Evolutionary conservation across 257 asterid genomes (phyloP).

Genomic region (Paulownia fortunei): DNA sequence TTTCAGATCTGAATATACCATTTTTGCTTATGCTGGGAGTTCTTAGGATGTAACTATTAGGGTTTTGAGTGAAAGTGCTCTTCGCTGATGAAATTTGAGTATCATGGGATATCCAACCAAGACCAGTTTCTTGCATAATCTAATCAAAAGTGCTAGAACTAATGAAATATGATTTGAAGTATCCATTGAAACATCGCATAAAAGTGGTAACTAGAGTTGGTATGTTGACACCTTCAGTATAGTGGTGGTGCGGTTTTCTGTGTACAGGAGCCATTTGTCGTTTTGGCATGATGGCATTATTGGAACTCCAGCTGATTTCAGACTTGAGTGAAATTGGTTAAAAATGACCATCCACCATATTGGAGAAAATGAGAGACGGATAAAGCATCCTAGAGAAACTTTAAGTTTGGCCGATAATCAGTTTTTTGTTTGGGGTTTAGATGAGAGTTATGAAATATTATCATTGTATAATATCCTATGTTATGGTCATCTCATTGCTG

Average conservation of each 20-base stretch:
- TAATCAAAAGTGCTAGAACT: neutral
- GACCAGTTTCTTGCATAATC: neutral
- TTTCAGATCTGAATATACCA: neutral
- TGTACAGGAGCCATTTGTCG: neutral
- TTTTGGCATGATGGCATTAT: neutral
- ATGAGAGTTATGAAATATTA: neutral
- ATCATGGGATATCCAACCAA: too few species aligned
- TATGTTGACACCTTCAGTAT: neutral
- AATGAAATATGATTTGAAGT: neutral
- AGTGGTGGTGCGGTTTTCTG: neutral
- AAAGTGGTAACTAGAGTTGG: neutral
- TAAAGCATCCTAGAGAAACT: slow-evolving; percentile 7
- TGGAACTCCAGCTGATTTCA: neutral
- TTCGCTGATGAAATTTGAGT: neutral
- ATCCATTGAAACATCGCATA: too few species aligned
- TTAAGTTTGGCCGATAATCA: neutral
- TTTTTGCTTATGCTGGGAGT: neutral
- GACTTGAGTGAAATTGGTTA: too few species aligned
- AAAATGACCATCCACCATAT: neutral
- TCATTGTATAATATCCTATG: neutral
- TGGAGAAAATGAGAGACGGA: neutral
- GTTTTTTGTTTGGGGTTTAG: neutral
- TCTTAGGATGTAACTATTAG: neutral
- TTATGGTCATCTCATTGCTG: neutral
- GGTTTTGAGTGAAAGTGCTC: neutral